These are phyloP conservation scores for Naumovozyma castellii DNA, from an alignment of 805 yeast species.

Conservation along the genomic window DNA sequence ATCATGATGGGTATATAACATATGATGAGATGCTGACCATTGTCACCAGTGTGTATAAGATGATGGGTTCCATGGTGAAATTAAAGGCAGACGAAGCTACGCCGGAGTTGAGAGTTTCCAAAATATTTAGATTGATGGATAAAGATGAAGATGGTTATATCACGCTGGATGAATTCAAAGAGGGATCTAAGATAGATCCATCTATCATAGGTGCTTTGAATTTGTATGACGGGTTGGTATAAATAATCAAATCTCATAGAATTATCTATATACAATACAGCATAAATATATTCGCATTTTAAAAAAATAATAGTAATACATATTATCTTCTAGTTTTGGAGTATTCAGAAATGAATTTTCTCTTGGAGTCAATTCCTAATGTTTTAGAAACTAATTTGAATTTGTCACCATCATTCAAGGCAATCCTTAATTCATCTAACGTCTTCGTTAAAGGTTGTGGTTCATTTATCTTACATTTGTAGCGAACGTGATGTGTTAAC, in stretches of 20 bases:
- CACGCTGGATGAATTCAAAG: constrained; percentile 75
- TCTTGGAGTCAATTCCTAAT: constrained; percentile 36
- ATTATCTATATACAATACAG: background rate
- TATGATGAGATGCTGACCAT: constrained; percentile 74
- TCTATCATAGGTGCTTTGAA: constrained; percentile 67
- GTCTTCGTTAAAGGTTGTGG: constrained; percentile 15
- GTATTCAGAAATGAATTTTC: constrained; percentile 29
- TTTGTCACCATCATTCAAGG: constrained; percentile 38
- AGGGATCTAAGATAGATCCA: constrained; percentile 70
- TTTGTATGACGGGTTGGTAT: constrained; percentile 73
- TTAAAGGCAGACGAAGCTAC: constrained; percentile 83
- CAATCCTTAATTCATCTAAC: constrained; percentile 21
- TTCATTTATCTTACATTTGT: constrained; percentile 20
- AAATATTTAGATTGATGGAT: constrained; percentile 67
- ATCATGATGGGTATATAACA: constrained; percentile 65
- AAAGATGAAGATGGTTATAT: constrained; percentile 62
- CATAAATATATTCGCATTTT: background rate
- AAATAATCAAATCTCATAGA: background rate
- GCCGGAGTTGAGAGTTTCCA: constrained; percentile 78
- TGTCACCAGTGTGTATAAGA: constrained; percentile 76
- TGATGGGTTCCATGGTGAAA: constrained; percentile 92
- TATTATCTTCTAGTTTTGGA: background rate
- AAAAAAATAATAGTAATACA: background rate
- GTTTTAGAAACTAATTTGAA: constrained; percentile 40
- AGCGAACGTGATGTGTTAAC: constrained; percentile 13